Conservation (phyloP, 345 rosid genomes). For the Eucalyptus pauciflora region DNA sequence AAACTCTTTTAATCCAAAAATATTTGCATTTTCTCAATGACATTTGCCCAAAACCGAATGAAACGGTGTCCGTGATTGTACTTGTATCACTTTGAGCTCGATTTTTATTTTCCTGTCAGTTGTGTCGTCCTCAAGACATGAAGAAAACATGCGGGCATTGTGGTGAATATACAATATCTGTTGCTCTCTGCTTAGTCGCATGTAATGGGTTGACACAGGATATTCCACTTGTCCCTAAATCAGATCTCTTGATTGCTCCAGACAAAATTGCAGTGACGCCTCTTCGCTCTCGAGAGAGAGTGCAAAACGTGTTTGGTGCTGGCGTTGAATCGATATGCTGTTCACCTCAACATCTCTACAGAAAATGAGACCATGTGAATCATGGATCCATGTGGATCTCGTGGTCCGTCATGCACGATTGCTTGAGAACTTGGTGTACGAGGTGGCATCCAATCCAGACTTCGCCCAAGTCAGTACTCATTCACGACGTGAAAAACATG, state of each 20-base stretch:
- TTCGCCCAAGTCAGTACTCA: background rate
- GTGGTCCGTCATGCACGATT: background rate
- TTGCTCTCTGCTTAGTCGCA: background rate
- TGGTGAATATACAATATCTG: background rate
- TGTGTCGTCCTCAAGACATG: background rate
- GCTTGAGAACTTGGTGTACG: background rate
- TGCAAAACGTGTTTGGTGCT: background rate
- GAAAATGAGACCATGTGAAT: background rate
- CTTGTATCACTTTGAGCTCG: background rate
- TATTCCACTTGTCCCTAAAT: background rate
- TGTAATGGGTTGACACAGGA: background rate
- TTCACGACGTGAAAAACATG: background rate
- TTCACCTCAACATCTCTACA: background rate
- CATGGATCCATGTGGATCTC: background rate
- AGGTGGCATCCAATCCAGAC: background rate
- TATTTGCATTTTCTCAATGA: too few species aligned
- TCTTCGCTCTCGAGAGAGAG: background rate
- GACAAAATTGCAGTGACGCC: background rate
- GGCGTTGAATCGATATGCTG: background rate
- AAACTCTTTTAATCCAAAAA: rapidly evolving
- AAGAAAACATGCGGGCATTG: background rate
- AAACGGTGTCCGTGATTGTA: background rate
- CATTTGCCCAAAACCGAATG: rapidly evolving
- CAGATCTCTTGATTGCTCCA: background rate
- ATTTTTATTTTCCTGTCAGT: background rate